Evolutionary conservation across 2,329 filamentous ascomycete species (phyloP), one percentile per base, ranked within the genome.

Genomic region (Curvularia sp.): DNA sequence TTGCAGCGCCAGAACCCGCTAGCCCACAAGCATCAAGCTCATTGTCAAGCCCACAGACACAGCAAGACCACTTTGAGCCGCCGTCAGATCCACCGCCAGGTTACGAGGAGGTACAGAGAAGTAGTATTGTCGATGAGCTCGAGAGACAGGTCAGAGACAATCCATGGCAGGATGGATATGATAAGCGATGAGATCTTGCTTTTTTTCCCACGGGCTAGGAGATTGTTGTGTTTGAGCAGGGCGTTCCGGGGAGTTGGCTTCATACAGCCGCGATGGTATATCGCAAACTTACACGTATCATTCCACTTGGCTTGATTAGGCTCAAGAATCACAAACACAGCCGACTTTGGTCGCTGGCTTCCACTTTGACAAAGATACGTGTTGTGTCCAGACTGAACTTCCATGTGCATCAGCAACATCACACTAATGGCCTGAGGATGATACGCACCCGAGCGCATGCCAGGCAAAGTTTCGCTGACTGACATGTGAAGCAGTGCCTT

Each of bases 71-170:
- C 28, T 79, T 80, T 77, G 77, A 80, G 57, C 79, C 80, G 78
- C 92, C 70, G 70, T 88, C 78, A 43, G 93, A 95, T 73, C 92
- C 93, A 5, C 94, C 94, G 47, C 94, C 94, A 49, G 91, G 88
- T 34, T 98, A 98, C 73, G 93, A 97, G 70, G 92, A 97, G 76
- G 91, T 91, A 27, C 94, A 97, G 77, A 87, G 92, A 73, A 87
- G 91, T 66, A 90, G 89, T 59, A 83, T 93, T 64, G 88, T 89
- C 45, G 85, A 90, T 60, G 91, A 91, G 66, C 82, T 91, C 42
- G 90, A 94, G 72, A 70, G 79, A 62, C 71, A 77, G 59, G 63
- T 78, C 57, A 72, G 77, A 58, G 47, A 58, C 15, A 63, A 65
- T 18, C 54, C 61, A 15, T 59, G 59, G 65, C 63, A 50, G 36